Conservation (phyloP, 164 flowering plant species). For the Berberis vulgaris region DNA sequence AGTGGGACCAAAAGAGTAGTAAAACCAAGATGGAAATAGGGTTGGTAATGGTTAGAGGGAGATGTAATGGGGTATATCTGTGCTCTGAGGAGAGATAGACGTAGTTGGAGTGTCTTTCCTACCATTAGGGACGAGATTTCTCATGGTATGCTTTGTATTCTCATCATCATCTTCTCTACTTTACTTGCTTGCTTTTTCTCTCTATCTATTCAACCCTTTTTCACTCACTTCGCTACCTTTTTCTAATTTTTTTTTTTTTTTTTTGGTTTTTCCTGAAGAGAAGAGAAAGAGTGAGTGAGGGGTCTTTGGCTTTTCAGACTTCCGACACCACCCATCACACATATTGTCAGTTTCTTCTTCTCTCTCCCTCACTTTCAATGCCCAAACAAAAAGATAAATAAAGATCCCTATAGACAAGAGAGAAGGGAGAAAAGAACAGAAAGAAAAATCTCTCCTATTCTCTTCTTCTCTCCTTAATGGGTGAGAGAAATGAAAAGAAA, state of each 20-base stretch:
- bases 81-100: too few relatives aligned
- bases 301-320: conserved; percentile 21
- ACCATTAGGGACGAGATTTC: too few relatives aligned
- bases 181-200: conserved; percentile 2
- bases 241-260: not conserved
- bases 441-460: too few relatives aligned
- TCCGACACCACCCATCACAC: conserved; percentile 18
- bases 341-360: conserved; percentile 21
- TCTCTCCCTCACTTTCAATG: conserved; percentile 10
- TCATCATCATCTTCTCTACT: too few relatives aligned
- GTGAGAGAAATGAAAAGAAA: too few relatives aligned
- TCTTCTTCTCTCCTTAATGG: too few relatives aligned
- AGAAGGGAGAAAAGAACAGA: not conserved
- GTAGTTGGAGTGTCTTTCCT: too few relatives aligned
- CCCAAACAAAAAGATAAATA: conserved; percentile 10
- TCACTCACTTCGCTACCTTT: not conserved
- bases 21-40: too few relatives aligned
- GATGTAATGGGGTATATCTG: too few relatives aligned
- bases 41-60: too few relatives aligned
- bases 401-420: not conserved
- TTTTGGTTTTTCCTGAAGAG: conserved; percentile 9
- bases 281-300: not conserved
- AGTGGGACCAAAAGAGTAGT: too few relatives aligned
- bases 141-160: too few relatives aligned
- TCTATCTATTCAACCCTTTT: not conserved